Evolutionary conservation across 2,329 filamentous ascomycete species (phyloP), one percentile per base, ranked within the genome.

Genomic region (Phaeosphaeria sp.): DNA sequence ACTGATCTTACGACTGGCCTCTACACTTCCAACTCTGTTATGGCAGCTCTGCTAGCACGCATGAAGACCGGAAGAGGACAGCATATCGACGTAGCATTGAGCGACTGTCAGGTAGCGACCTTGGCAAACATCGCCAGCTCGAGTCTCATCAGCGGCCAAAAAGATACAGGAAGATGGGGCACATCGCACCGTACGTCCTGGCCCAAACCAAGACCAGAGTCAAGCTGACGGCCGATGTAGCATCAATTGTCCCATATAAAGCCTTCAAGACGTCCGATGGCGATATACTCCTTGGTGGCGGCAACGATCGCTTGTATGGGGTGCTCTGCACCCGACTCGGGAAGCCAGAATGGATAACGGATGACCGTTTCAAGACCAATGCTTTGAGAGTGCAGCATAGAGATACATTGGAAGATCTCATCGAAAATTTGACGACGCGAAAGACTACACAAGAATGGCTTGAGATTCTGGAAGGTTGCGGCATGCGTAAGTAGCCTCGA

Each of bases 201-300:
- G 3, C 30, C 13, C 30, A 15, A 30, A 30, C 25, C 9, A n/a
- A 7, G 20, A 18, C 17, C n/a, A 13, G 3, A 10, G 3, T 1
- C 1, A 5, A 20, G 9, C 17, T 22, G 22, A 63, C 74, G 41
- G 71, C 55, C 42, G 15, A n/a, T 15, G 7, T 57, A 93, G 91
- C 94, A n/a, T 96, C 92, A 0, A 98, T 99, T 73, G 95, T 99
- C 0, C 95, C 95, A 0, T 99, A 99, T 77, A 89, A 90, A 69
- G 92, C 92, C 0, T 99, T 89, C 78, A 83, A 84, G 69, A 89
- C 87, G 1, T 77, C 77, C 1, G 86, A 89, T 60, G 87, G 87
- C 17, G 85, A 88, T 65, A 84, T 89, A 49, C 79, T 89, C 58
- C 78, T 89, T 6, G 87, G 87, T 15, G 87, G 87, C 18, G 87